phyloP scores from a whole-genome alignment of 768 basidiomycete genomes.

The Obba rivulosa region DNA sequence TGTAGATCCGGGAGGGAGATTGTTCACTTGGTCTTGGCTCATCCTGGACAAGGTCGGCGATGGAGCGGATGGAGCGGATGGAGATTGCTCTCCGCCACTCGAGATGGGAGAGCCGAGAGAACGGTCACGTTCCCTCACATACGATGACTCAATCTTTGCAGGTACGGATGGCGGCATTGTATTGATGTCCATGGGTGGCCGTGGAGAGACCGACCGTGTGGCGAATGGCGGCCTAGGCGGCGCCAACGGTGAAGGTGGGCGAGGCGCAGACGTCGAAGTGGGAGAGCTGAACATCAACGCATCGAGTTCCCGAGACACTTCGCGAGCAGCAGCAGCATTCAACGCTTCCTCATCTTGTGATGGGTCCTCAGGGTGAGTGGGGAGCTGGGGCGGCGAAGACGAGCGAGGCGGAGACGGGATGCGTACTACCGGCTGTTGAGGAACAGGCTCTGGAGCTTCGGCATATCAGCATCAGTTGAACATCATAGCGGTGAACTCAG shows the following conservation, averaged over 20 bases:
- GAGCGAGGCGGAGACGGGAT: not conserved
- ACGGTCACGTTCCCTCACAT: slow-evolving; percentile 14
- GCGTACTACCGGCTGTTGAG: slow-evolving; percentile 1
- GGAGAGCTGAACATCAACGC: slow-evolving; percentile 40
- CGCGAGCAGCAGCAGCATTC: slow-evolving; percentile 64
- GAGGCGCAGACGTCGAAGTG: slow-evolving; percentile 22
- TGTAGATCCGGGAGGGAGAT: no score
- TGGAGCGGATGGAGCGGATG: not conserved
- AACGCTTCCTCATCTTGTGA: slow-evolving; percentile 24
- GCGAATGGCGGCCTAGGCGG: slow-evolving; percentile 10
- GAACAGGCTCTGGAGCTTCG: not conserved
- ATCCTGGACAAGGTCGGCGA: no score
- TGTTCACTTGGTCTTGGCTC: no score
- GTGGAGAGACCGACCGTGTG: slow-evolving; percentile 34
- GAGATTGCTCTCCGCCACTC: not conserved
- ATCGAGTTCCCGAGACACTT: slow-evolving; percentile 61
- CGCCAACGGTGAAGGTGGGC: slow-evolving; percentile 5
- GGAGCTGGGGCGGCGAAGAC: slow-evolving; percentile 6
- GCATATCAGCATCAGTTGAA: not conserved
- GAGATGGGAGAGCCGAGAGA: slow-evolving; percentile 7
- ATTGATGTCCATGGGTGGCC: slow-evolving; percentile 23
- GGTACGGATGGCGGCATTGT: not conserved
- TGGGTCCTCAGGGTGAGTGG: slow-evolving; percentile 6
- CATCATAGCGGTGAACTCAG: not conserved
- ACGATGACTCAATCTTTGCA: not conserved